phyloP scores from a whole-genome alignment of 78 protist genomes.

The Planoprotostelium fungivorum region DNA sequence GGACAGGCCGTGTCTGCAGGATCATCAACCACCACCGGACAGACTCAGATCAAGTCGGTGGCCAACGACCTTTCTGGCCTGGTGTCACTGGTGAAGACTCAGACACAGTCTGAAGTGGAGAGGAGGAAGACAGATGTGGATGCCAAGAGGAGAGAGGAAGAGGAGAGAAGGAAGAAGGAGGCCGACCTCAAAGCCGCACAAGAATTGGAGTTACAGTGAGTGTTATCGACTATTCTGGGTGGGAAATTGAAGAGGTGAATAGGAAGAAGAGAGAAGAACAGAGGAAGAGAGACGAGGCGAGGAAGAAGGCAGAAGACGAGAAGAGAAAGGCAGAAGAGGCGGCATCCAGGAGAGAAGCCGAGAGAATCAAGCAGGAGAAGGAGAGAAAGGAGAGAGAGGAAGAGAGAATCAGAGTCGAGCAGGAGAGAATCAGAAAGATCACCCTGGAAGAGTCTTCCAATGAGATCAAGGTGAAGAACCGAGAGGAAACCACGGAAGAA shows the following conservation, averaged over 20 bases:
- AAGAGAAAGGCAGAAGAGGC: background rate
- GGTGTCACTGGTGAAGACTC: background rate
- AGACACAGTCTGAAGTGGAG: background rate
- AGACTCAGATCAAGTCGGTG: background rate
- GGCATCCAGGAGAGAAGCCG: background rate
- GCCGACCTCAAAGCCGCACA: background rate
- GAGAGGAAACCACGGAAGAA: background rate
- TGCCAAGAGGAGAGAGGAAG: background rate
- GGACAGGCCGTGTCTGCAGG: background rate
- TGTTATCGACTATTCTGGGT: background rate
- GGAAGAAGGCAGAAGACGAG: background rate
- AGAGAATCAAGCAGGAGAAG: background rate
- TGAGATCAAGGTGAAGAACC: background rate
- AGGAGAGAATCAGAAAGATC: background rate
- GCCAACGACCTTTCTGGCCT: background rate
- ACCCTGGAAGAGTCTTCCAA: background rate
- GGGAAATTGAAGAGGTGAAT: background rate
- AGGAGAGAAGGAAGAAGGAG: background rate
- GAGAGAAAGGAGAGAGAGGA: background rate
- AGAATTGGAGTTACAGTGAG: background rate
- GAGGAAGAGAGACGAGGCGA: background rate
- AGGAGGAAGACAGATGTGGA: background rate
- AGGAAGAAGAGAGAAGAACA: background rate
- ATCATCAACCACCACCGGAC: background rate
- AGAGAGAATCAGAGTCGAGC: background rate